Evolutionary conservation across 2,329 filamentous ascomycete genomes (phyloP).

Genomic region (Pseudogymnoascus sp.): DNA sequence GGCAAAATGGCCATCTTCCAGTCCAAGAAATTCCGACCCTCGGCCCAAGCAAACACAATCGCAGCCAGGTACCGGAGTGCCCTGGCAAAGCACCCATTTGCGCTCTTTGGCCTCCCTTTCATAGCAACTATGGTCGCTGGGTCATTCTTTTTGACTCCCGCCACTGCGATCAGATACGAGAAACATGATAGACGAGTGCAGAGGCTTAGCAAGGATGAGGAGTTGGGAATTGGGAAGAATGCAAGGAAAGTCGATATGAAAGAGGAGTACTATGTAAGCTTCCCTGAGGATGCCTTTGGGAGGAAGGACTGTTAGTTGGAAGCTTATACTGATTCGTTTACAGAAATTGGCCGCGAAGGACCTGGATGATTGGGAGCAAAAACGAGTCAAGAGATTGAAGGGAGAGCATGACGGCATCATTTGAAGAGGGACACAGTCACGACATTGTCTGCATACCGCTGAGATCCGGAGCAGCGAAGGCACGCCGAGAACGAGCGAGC

Average conservation of each 20-base stretch:
- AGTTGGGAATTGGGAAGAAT: constrained; percentile 67
- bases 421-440: not conserved
- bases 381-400: constrained; percentile 78
- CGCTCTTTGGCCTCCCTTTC: constrained; percentile 91
- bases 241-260: constrained; percentile 67
- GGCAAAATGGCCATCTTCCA: constrained; percentile 53
- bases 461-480: not conserved
- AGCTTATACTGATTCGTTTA: constrained; percentile 13
- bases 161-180: constrained; percentile 89
- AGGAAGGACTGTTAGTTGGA: not conserved
- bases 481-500: not conserved
- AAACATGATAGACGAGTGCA: constrained; percentile 83
- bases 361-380: constrained; percentile 94
- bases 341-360: constrained; percentile 81
- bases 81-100: constrained; percentile 74
- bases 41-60: constrained; percentile 58
- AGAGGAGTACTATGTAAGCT: constrained; percentile 79
- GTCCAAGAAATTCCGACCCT: constrained; percentile 61
- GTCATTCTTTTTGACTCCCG: constrained; percentile 89
- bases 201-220: constrained; percentile 78
- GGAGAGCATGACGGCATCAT: constrained; percentile 79
- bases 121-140: constrained; percentile 81
- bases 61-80: constrained; percentile 68
- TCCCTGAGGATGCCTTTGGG: not conserved
- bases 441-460: not conserved